These are phyloP conservation scores for Sechiopsis laciniata DNA, from an alignment of 306 rosid species.

Conservation along the genomic window DNA sequence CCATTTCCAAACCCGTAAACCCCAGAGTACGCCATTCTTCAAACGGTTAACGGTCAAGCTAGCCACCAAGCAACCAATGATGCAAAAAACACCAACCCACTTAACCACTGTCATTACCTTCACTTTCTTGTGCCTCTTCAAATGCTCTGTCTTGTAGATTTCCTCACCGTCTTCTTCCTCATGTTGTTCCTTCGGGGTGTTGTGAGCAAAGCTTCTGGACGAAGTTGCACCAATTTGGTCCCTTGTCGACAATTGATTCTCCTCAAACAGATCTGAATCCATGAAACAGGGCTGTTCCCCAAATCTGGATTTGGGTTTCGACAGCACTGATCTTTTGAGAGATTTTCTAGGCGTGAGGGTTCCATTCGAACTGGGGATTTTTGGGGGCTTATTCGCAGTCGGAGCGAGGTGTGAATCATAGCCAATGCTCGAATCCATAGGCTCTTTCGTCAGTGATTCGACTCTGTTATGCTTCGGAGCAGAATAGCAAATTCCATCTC, in stretches of 20 bases:
- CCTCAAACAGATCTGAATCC: constrained; percentile 44
- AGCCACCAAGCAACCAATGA: constrained; percentile 44
- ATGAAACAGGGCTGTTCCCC: constrained; percentile 48
- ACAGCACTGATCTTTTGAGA: constrained; percentile 47
- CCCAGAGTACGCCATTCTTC: constrained; percentile 36
- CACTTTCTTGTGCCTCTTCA: constrained; percentile 43
- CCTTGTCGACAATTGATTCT: constrained; percentile 30
- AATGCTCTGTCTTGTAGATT: constrained; percentile 49
- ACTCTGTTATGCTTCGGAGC: constrained; percentile 19
- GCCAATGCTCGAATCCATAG: constrained; percentile 21
- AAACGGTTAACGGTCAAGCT: constrained; percentile 42
- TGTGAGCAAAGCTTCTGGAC: constrained; percentile 29
- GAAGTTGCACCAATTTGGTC: constrained; percentile 44
- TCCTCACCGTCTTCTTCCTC: constrained; percentile 62
- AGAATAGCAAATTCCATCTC: constrained; percentile 26
- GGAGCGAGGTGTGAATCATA: constrained; percentile 8
- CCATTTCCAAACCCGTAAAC: constrained; percentile 78
- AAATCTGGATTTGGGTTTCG: constrained; percentile 79
- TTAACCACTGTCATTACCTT: constrained; percentile 41
- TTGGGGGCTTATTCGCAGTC: constrained; percentile 55
- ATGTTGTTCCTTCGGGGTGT: constrained; percentile 23
- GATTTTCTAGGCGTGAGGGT: constrained; percentile 29
- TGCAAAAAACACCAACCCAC: constrained; percentile 38
- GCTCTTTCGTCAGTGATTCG: background rate
- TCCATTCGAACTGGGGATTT: constrained; percentile 30